phyloP scores from a whole-genome alignment of 169 alveolate species.

The Plasmodium malariae region DNA sequence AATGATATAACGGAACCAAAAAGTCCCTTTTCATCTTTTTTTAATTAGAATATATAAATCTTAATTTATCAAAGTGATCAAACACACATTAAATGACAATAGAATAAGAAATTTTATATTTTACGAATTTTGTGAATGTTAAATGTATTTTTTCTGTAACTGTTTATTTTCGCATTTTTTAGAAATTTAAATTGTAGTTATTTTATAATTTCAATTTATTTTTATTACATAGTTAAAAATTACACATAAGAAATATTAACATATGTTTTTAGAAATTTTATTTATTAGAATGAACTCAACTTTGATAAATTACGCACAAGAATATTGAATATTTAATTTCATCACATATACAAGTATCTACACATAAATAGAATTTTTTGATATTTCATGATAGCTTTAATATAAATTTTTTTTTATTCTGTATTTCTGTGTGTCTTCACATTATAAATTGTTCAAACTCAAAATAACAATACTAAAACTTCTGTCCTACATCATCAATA shows the following conservation, averaged over 20 bases:
- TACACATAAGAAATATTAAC: too few species aligned
- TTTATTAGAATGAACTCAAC: too few species aligned
- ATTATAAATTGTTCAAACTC: background rate
- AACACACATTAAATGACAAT: constrained; percentile 11
- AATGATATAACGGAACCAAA: constrained; percentile 16
- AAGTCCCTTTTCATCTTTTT: background rate
- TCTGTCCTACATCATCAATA: background rate
- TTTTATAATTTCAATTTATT: background rate
- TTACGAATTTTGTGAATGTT: constrained; percentile 6
- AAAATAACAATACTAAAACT: background rate
- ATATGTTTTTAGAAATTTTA: too few species aligned
- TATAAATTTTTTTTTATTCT: background rate
- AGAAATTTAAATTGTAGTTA: constrained; percentile 1
- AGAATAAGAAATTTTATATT: constrained; percentile 12
- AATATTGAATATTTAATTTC: too few species aligned
- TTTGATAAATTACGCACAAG: too few species aligned
- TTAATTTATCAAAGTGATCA: background rate
- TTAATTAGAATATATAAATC: constrained; percentile 8
- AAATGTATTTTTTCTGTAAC: background rate
- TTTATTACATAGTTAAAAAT: too few species aligned
- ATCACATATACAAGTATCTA: too few species aligned
- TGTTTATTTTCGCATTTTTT: constrained; percentile 13
- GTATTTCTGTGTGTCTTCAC: too few species aligned
- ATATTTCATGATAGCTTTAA: background rate
- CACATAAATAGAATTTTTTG: background rate